Evolutionary conservation across 1,284 basidiomycete species (phyloP).

Genomic region (Apiotrichum veenhuisii): DNA sequence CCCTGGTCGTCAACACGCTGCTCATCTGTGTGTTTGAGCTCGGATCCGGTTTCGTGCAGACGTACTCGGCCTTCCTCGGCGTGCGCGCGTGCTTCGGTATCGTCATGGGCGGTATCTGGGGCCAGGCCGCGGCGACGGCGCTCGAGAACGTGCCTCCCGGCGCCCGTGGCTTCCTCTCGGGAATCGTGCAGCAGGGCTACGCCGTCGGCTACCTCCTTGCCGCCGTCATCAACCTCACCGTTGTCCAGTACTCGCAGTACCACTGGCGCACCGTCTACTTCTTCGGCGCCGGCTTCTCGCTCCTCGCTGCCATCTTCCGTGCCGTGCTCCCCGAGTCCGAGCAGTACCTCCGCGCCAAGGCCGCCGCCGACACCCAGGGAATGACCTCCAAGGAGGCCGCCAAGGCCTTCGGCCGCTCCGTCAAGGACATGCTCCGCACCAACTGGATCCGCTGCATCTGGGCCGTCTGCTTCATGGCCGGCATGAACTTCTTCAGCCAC

Average conservation of each 20-base stretch:
- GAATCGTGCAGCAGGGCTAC: conserved; percentile 76
- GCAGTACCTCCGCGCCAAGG: conserved; percentile 56
- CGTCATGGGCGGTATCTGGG: conserved; percentile 68
- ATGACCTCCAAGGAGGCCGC: conserved; percentile 54
- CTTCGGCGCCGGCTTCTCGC: conserved; percentile 60
- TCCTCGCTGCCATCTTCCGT: conserved; percentile 67
- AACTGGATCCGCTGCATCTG: conserved; percentile 81
- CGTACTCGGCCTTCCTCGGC: conserved; percentile 52
- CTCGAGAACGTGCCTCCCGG: conserved; percentile 86
- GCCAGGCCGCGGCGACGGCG: conserved; percentile 50
- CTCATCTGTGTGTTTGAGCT: conserved; percentile 71
- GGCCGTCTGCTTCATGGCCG: conserved; percentile 57
- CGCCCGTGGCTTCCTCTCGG: conserved; percentile 77
- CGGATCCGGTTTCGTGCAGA: conserved; percentile 56
- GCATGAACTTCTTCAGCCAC: conserved; percentile 81
- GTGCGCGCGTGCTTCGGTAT: conserved; percentile 69
- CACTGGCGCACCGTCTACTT: conserved; percentile 53
- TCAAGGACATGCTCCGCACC: conserved; percentile 64
- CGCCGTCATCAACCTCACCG: conserved; percentile 62
- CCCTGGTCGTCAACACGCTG: conserved; percentile 72
- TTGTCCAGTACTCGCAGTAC: conserved; percentile 35
- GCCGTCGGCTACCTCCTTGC: conserved; percentile 56
- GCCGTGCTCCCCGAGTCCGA: conserved; percentile 71
- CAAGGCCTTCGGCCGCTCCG: conserved; percentile 67
- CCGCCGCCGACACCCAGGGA: conserved; percentile 44